A percentile compares a stretch with the other conserved stretches of the same genome.
phyloP scores from a whole-genome alignment of 2,329 filamentous ascomycete genomes.

The Neoascochyta sp. region DNA sequence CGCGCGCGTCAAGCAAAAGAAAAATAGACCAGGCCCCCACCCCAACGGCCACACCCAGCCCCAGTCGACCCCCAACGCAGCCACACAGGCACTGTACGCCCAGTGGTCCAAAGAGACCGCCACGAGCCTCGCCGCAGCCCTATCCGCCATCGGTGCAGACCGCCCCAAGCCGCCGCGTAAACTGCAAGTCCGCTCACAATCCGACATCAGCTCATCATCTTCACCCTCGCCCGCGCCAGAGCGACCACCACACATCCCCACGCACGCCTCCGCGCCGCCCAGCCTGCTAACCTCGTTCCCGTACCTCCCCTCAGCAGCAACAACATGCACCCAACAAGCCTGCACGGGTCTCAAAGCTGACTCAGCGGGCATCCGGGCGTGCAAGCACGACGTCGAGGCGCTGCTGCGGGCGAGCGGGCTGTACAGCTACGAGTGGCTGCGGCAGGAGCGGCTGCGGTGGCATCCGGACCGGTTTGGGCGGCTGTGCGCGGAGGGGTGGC shows the following conservation, averaged over 20 bases:
- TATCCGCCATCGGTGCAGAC: slow-evolving; percentile 16
- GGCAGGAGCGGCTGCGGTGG: slow-evolving; percentile 35
- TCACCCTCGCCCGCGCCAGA: slow-evolving; percentile 17
- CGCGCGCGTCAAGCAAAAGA: slow-evolving; percentile 8
- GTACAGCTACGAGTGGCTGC: slow-evolving; percentile 36
- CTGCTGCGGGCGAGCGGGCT: slow-evolving; percentile 29
- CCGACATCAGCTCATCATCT: slow-evolving; percentile 12
- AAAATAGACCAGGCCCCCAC: slow-evolving; percentile 16
- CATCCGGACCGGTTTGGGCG: slow-evolving; percentile 38
- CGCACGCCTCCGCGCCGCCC: slow-evolving; percentile 30
- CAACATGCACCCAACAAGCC: slow-evolving; percentile 19
- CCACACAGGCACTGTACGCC: slow-evolving; percentile 25
- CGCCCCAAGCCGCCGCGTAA: slow-evolving; percentile 16
- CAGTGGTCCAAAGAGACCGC: slow-evolving; percentile 30
- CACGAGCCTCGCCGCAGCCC: slow-evolving; percentile 24
- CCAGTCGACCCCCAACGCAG: slow-evolving; percentile 13
- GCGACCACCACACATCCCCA: slow-evolving; percentile 31
- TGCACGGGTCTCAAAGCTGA: slow-evolving; percentile 25
- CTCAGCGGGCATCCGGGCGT: slow-evolving; percentile 25
- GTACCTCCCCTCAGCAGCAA: slow-evolving; percentile 22
- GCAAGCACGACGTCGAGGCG: slow-evolving; percentile 34
- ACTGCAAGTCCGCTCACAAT: slow-evolving; percentile 31
- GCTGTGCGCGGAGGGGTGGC: slow-evolving; percentile 30
- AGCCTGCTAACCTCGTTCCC: slow-evolving; percentile 28
- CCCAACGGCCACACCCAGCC: slow-evolving; percentile 8